Evolutionary conservation across 306 rosid species (phyloP).

Genomic region (Trifolium subterraneum): DNA sequence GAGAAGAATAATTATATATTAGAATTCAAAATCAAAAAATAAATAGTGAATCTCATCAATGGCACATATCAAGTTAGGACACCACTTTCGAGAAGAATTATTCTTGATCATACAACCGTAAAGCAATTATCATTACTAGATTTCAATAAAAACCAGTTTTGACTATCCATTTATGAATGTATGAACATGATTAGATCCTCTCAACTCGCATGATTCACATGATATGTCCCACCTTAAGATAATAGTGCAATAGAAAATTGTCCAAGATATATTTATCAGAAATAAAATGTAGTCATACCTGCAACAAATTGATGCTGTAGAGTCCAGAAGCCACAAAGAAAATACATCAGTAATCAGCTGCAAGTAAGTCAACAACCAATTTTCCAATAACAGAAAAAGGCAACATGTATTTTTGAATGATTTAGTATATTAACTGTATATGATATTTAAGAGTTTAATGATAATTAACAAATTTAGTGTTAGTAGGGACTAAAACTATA

Average conservation of each 20-base stretch:
- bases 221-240: neutral
- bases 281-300: slow-evolving; percentile 64
- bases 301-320: slow-evolving; percentile 98
- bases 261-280: slow-evolving; percentile 29
- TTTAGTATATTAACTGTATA: no score
- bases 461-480: no score
- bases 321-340: slow-evolving; percentile 55
- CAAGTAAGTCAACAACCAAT: slow-evolving; percentile 43
- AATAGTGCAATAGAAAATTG: slow-evolving; percentile 10
- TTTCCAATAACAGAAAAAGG: slow-evolving; percentile 53
- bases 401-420: slow-evolving; percentile 12
- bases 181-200: slow-evolving; percentile 3
- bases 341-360: slow-evolving; percentile 52
- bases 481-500: no score
- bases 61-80: neutral
- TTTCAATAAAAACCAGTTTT: neutral
- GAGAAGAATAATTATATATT: no score
- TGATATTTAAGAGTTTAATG: no score
- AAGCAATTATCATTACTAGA: neutral
- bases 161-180: neutral
- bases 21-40: neutral
- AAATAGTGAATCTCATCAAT: neutral
- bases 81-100: neutral
- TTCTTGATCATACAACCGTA: neutral
- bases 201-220: neutral